phyloP scores from a whole-genome alignment of 2,329 filamentous ascomycete genomes.

The Periconia sp. region DNA sequence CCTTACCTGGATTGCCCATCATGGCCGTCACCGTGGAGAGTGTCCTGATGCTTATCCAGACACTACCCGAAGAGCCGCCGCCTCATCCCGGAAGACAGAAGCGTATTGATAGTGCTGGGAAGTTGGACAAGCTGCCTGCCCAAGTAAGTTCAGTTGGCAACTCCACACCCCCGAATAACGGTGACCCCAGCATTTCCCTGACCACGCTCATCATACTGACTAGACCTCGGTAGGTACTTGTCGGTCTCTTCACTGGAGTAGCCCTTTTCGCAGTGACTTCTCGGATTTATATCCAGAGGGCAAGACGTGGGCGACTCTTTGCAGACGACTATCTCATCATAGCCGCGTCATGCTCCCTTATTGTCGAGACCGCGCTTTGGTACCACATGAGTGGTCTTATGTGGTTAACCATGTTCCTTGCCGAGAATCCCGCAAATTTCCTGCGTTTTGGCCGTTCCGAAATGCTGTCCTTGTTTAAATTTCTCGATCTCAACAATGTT shows the following conservation, averaged over 20 bases:
- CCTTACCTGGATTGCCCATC: too few relatives aligned
- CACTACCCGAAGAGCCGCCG: too few relatives aligned
- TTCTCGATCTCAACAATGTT: not conserved
- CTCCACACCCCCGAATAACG: too few relatives aligned
- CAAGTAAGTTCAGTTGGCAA: too few relatives aligned
- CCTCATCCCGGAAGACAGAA: too few relatives aligned
- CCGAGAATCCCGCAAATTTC: not conserved
- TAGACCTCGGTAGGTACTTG: too few relatives aligned
- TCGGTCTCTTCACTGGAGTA: not conserved
- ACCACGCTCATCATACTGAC: too few relatives aligned
- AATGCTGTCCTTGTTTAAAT: not conserved
- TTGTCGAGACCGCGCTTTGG: not conserved
- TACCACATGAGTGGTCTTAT: not conserved
- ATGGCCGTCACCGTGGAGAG: too few relatives aligned
- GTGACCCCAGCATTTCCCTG: too few relatives aligned
- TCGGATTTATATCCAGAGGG: not conserved
- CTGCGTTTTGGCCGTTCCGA: not conserved
- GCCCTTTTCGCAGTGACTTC: not conserved
- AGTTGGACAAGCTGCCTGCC: too few relatives aligned
- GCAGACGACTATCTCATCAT: constrained; percentile 4
- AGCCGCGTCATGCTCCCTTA: not conserved
- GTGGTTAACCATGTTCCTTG: not conserved
- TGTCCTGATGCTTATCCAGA: too few relatives aligned
- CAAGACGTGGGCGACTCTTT: not conserved
- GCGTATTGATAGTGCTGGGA: too few relatives aligned